Conservation (phyloP, 169 alveolate genomes). For the Cryptosporidium baileyi region DNA sequence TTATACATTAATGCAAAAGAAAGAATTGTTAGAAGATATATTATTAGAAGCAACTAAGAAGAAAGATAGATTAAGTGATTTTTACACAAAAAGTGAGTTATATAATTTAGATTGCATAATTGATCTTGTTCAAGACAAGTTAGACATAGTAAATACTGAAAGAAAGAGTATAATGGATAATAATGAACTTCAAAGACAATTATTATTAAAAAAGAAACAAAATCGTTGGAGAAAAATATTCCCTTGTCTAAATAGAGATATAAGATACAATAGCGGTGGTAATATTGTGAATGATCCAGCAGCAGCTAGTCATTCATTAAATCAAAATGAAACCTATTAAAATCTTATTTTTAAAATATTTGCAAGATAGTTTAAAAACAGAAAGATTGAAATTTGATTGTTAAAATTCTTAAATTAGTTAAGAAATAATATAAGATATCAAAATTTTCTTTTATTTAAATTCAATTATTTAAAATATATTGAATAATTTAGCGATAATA, state of each 20-base stretch:
- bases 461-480: too few species aligned
- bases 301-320: background rate
- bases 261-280: background rate
- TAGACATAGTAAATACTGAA: constrained; percentile 39
- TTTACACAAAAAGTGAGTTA: constrained; percentile 1
- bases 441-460: too few species aligned
- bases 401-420: too few species aligned
- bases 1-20: constrained; percentile 49
- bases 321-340: background rate
- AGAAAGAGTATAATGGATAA: constrained; percentile 61
- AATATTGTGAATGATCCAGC: background rate
- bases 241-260: constrained; percentile 32
- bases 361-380: too few species aligned
- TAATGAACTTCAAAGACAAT: constrained; percentile 58
- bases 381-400: too few species aligned
- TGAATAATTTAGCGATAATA: background rate
- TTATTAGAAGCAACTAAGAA: constrained; percentile 62
- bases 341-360: too few species aligned
- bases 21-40: constrained; percentile 58
- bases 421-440: too few species aligned
- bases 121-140: constrained; percentile 21
- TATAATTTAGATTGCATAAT: constrained; percentile 25
- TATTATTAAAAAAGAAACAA: constrained; percentile 14
- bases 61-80: constrained; percentile 63
- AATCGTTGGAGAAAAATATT: constrained; percentile 44